Conservation (phyloP, 1,139 yeast genomes). For the Scheffersomyces segobiensis region DNA sequence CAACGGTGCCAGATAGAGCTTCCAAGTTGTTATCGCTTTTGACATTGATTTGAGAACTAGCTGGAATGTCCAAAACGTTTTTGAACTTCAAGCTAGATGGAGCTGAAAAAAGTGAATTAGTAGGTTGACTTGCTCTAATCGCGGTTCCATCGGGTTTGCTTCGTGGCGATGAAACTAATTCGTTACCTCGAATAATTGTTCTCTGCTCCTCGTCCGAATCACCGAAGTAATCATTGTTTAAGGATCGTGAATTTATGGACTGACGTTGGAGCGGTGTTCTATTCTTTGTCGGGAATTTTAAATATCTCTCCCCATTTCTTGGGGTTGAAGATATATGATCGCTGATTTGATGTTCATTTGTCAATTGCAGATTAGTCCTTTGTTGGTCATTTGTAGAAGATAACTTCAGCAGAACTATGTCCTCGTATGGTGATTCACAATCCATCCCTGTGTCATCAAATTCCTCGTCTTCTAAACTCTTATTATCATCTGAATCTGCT, state of each 20-base stretch:
- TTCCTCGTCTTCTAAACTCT: constrained; percentile 14
- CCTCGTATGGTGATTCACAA: not conserved
- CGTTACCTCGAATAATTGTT: not conserved
- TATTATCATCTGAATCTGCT: not conserved
- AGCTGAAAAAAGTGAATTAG: not conserved
- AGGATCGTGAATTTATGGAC: not conserved
- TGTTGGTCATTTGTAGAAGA: not conserved
- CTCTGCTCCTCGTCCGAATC: not conserved
- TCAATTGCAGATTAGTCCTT: not conserved
- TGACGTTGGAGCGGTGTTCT: not conserved
- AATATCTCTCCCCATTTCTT: not conserved
- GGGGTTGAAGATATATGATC: not conserved
- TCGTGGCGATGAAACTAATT: not conserved
- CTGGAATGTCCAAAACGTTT: not conserved
- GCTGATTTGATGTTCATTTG: not conserved
- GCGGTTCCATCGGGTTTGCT: not conserved
- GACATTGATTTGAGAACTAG: not conserved
- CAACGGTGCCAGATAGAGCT: not conserved
- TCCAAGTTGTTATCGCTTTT: not conserved
- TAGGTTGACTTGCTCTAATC: not conserved
- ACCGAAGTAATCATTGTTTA: not conserved
- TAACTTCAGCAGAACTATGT: not conserved
- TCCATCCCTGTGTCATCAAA: constrained; percentile 17
- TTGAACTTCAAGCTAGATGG: not conserved
- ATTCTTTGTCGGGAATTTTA: not conserved